These are phyloP conservation scores for Chaetomiaceae sp. DNA, from an alignment of 2,329 filamentous ascomycete species.

Conservation along the genomic window DNA sequence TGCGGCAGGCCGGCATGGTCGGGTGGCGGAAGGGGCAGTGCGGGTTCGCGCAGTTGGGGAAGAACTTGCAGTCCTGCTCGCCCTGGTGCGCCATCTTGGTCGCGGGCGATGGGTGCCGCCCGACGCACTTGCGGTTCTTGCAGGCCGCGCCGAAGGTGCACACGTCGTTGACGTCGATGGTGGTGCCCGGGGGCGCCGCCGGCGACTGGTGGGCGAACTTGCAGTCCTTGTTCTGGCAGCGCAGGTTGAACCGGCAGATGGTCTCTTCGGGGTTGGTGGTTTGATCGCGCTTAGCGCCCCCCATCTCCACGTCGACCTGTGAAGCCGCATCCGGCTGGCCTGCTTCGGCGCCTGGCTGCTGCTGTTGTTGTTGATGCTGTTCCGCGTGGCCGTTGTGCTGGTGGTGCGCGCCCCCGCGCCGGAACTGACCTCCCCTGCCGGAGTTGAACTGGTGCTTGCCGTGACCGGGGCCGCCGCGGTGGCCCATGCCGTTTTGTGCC, in stretches of 20 bases:
- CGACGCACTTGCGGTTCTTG: conserved; percentile 92
- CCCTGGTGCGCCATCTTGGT: conserved; percentile 70
- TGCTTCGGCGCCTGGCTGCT: conserved; percentile 31
- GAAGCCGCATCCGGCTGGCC: conserved; percentile 30
- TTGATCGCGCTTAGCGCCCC: conserved; percentile 45
- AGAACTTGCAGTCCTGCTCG: conserved; percentile 85
- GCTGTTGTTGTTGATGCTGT: conserved; percentile 26
- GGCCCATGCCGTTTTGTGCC: conserved; percentile 30
- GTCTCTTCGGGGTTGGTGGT: conserved; percentile 56
- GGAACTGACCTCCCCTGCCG: conserved; percentile 49
- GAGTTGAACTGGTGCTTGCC: conserved; percentile 69
- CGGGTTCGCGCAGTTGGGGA: conserved; percentile 82
- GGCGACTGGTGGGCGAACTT: conserved; percentile 93
- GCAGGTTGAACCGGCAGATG: conserved; percentile 83
- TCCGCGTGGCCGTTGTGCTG: conserved; percentile 34
- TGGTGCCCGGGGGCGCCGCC: conserved; percentile 69
- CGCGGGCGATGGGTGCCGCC: conserved; percentile 85
- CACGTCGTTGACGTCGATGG: conserved; percentile 70
- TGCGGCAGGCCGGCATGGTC: conserved; percentile 78
- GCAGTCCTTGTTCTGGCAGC: conserved; percentile 84
- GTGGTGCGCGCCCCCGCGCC: conserved; percentile 41
- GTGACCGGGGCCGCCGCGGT: conserved; percentile 32
- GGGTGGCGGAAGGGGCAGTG: conserved; percentile 87
- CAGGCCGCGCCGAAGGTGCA: conserved; percentile 86
- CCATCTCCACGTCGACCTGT: conserved; percentile 55